A percentile compares a stretch with the other conserved stretches of the same genome.
phyloP scores from a whole-genome alignment of 179 eudicot species.

The Spinacia oleracea region DNA sequence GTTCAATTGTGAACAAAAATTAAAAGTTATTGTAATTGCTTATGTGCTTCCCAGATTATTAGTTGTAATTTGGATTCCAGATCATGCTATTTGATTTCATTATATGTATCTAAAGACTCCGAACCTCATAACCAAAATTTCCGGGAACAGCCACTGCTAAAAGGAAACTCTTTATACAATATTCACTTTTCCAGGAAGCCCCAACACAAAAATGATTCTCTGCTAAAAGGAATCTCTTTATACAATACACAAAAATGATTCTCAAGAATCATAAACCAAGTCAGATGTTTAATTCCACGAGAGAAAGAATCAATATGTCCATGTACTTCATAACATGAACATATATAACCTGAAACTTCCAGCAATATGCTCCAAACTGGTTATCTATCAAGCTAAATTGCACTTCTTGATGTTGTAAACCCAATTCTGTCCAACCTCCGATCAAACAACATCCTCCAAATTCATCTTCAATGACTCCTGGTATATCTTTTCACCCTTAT shows the following conservation, averaged over 20 bases:
- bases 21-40: too few species aligned
- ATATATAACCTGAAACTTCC: background rate
- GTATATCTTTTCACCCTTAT: too few species aligned
- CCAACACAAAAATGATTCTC: background rate
- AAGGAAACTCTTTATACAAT: background rate
- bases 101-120: too few species aligned
- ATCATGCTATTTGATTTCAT: too few species aligned
- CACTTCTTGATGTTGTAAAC: background rate
- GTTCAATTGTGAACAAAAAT: too few species aligned
- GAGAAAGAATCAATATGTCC: background rate
- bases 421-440: background rate
- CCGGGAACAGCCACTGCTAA: too few species aligned
- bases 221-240: too few species aligned
- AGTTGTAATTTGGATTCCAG: too few species aligned
- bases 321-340: background rate
- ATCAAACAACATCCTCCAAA: too few species aligned
- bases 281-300: background rate
- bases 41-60: too few species aligned
- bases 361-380: background rate
- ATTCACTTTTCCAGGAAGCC: background rate
- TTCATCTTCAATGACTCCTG: background rate
- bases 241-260: background rate
- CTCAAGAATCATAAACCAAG: constrained; percentile 2
- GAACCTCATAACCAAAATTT: too few species aligned
- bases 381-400: background rate